Conservation (phyloP, 2,329 filamentous ascomycete genomes). For the Dothistroma septosporum region DNA sequence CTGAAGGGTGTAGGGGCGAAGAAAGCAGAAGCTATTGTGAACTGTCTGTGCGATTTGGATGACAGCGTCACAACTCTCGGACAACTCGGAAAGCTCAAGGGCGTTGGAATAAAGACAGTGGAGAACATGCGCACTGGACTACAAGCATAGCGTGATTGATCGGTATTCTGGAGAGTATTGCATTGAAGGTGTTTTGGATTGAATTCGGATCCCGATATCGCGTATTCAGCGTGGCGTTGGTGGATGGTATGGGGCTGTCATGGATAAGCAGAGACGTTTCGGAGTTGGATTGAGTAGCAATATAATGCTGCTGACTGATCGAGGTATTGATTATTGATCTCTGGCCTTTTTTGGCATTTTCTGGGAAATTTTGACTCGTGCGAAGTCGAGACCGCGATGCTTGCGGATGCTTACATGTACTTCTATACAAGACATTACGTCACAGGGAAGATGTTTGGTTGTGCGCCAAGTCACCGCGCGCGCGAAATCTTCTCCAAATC, state of each 20-base stretch:
- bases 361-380: too few relatives aligned
- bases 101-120: slow-evolving; percentile 49
- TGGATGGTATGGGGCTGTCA: neutral
- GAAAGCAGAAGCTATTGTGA: slow-evolving; percentile 57
- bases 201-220: neutral
- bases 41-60: slow-evolving; percentile 47
- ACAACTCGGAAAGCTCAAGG: slow-evolving; percentile 45
- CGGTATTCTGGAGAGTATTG: too few relatives aligned
- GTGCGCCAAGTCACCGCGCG: too few relatives aligned
- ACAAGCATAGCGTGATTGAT: neutral
- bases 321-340: neutral
- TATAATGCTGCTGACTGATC: neutral
- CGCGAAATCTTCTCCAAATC: too few relatives aligned
- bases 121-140: slow-evolving; percentile 47
- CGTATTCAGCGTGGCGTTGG: neutral
- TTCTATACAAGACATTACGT: too few relatives aligned
- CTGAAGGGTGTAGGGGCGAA: slow-evolving; percentile 69
- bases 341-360: neutral
- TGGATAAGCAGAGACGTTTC: neutral
- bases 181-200: neutral
- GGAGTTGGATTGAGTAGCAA: neutral
- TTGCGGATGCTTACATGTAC: too few relatives aligned
- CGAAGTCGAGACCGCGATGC: too few relatives aligned
- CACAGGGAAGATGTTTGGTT: too few relatives aligned
- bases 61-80: slow-evolving; percentile 38